Evolutionary conservation across 805 yeast species (phyloP), one percentile per base, ranked within the genome.

Genomic region (Candida sanyiensis): DNA sequence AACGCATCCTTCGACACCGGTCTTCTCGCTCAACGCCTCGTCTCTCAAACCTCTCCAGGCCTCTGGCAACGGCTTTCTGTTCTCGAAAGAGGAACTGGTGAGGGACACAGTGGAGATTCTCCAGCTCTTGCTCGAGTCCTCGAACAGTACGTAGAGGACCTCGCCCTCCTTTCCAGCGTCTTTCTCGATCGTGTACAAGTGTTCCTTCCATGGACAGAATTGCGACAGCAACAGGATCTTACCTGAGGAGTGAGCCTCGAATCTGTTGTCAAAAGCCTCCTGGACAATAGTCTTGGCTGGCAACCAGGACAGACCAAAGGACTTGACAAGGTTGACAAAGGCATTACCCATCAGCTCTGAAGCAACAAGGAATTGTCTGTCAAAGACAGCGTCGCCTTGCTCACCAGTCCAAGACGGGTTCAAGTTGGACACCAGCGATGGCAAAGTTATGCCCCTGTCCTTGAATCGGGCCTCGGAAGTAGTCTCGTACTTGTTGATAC

Each of bases 11-110:
- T 75, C 78, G 39, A 93, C 75, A n/a, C 95, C 96, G 25, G 87
- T 68, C 49, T 72, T 65, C 48, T 77, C 67, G 49, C 83, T 75
- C 50, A 93, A 71, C 28, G 70, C 83, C 22, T 84, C 90, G 58
- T 93, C 98, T 58, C 98, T 78, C 33, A 89, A 66, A n/a, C 98
- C 98, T 67, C 98, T 77, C 87, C 96, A 84, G 15, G 77, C 73
- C 60, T 84, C 93, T 11, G 96, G 97, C 43, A 93, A 70, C 22
- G 96, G 83, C 61, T 75, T 74, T 65, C 98, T 78, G 57, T 86
- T 84, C 46, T 79, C 83, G 57, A 93, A 93, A 12, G 94, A 80
- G 6, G 82, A 68, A 3, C 83, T 67, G 23, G 77, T 69, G n/a
- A 80, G 70, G n/a, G 96, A 81, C 19, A 90, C 97, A 5, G 97